phyloP scores from a whole-genome alignment of 495 filamentous ascomycete genomes.

The Lasiosphaeria miniovina region DNA sequence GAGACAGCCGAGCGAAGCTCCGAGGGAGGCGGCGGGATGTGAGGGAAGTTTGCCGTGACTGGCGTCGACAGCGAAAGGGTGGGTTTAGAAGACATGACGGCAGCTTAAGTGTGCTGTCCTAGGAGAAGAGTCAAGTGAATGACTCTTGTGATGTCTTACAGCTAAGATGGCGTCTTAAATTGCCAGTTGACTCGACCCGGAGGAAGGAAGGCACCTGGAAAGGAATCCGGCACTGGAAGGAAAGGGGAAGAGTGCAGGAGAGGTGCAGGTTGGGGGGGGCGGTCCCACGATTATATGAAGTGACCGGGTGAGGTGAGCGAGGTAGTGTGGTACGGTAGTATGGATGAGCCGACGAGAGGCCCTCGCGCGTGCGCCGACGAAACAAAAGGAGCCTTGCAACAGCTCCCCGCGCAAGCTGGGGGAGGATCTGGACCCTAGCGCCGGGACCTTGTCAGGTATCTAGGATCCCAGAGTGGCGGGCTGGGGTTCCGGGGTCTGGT shows the following conservation, averaged over 20 bases:
- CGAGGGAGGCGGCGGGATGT: constrained; percentile 59
- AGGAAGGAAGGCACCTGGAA: constrained; percentile 21
- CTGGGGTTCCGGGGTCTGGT: constrained; percentile 23
- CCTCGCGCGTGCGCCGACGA: constrained; percentile 13
- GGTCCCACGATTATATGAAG: constrained; percentile 43
- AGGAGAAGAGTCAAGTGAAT: constrained; percentile 39
- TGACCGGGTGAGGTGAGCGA: constrained; percentile 22
- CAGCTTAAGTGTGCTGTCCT: constrained; percentile 19
- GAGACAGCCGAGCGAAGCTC: constrained; percentile 48
- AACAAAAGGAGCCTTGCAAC: constrained; percentile 22
- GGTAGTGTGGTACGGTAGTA: constrained; percentile 7
- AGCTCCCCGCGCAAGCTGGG: constrained; percentile 19
- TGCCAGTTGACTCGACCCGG: constrained; percentile 34
- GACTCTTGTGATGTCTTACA: constrained; percentile 37
- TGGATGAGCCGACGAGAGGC: constrained; percentile 14
- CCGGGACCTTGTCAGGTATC: constrained; percentile 22
- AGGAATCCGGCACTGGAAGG: constrained; percentile 35
- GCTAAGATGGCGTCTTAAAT: constrained; percentile 25
- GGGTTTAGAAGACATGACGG: constrained; percentile 60
- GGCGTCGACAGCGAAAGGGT: constrained; percentile 73
- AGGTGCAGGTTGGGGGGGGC: constrained; percentile 23
- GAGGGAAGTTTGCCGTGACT: constrained; percentile 71
- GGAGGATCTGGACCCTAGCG: constrained; percentile 21
- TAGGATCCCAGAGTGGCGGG: constrained; percentile 29
- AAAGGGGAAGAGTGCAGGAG: constrained; percentile 27